A percentile compares a stretch with the other conserved stretches of the same genome.
Evolutionary conservation across 1,284 basidiomycete genomes (phyloP).

Genomic region (Schizopora paradoxa): DNA sequence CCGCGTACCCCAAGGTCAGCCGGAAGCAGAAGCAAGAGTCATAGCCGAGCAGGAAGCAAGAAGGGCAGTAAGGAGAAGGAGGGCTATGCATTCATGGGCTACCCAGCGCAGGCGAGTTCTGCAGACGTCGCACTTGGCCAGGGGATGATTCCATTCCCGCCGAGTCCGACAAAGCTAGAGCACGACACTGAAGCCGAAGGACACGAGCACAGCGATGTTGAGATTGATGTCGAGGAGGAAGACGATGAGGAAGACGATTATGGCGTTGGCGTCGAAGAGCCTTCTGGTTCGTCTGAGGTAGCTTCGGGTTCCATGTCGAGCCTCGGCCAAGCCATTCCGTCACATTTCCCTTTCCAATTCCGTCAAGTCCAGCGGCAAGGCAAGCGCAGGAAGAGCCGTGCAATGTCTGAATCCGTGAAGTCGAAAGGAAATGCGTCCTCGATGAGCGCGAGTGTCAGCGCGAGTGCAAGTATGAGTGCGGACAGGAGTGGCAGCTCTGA

Average conservation of each 20-base stretch:
- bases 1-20: constrained; percentile 32
- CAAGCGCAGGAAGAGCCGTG: too few relatives aligned
- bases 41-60: constrained; percentile 23
- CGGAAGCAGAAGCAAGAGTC: constrained; percentile 24
- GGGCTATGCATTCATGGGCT: constrained; percentile 60
- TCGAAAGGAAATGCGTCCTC: constrained; percentile 1
- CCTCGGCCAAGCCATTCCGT: constrained; percentile 65
- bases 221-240: constrained; percentile 28
- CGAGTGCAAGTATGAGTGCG: neutral
- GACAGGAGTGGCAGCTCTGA: constrained; percentile 2
- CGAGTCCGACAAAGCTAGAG: constrained; percentile 35
- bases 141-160: constrained; percentile 63
- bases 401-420: constrained; percentile 1
- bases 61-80: constrained; percentile 28
- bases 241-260: constrained; percentile 29
- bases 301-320: constrained; percentile 75
- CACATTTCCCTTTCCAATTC: constrained; percentile 67
- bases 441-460: constrained; percentile 8
- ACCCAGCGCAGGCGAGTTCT: constrained; percentile 50
- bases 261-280: constrained; percentile 34
- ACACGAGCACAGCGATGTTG: constrained; percentile 32
- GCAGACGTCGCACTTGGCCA: constrained; percentile 27
- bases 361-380: constrained; percentile 37
- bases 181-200: constrained; percentile 29
- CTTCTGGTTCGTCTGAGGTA: constrained; percentile 46